Evolutionary conservation across 148 eudicot species (phyloP), one percentile per base, ranked within the genome.

Genomic region (Fagopyrum esculentum): DNA sequence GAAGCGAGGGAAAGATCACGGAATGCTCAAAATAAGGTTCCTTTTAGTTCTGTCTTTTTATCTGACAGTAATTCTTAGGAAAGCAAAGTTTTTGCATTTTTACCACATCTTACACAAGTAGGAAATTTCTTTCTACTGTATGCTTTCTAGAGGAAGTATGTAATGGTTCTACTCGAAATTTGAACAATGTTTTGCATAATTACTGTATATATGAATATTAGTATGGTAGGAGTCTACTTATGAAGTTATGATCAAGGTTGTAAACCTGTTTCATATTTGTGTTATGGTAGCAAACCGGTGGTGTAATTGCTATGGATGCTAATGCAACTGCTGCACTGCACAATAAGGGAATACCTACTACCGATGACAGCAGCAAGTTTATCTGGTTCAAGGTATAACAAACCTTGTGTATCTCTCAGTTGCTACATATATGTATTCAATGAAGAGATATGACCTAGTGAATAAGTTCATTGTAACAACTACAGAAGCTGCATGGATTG

Each of bases 1-100:
- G 93, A 87, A 77, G 99, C 99, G 6, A 84, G 93, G 77, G 91
- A 96, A 87, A 90, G 89, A 81, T 89, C 99, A 56, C 89, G 98
- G 85, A 89, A 52, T 83, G 97, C 88, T 66, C 94, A 92, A 81
- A 86, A 77, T 76, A 92, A 90, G 97, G 99, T 96, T 71, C 72
- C 49, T 5, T 74, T 74, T 16, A 15, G 40, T 61, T 48, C 77
- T 35, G 46, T 30, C 52, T 7, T 49, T 12, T 10, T 35, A 5
- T 64, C 17, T 57, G 63, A 7, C 63, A n/a, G 26, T 57, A 8
- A 6, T 57, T 7, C 63, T 57, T 17, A 26, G 63, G 30, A 57
- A 57, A 57, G 7, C 29, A 19, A 19, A 57, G 6, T 12, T 2
- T 49, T 49, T 49, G 9, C 12, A 49, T 9, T 8, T 49, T 9